Evolutionary conservation across 176 grass and related monocot species (phyloP).

Genomic region (Zizania latifolia): DNA sequence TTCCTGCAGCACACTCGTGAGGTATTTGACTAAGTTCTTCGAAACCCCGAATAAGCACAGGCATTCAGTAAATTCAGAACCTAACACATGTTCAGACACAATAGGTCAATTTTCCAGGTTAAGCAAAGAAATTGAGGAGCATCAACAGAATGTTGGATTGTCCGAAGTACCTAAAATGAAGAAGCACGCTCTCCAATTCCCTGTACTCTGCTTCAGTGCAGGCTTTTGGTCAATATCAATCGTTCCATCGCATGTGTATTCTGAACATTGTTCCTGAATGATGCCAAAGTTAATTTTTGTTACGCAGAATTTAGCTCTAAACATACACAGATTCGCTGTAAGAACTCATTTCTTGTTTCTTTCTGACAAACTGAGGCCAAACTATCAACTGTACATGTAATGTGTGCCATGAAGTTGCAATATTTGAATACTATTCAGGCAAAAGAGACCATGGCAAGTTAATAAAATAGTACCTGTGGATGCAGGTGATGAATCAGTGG

Average conservation of each 20-base stretch:
- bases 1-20: constrained; percentile 6
- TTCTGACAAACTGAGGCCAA: neutral
- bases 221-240: neutral
- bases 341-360: neutral
- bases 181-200: constrained; percentile 28
- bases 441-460: neutral
- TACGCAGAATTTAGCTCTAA: neutral
- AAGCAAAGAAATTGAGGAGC: neutral
- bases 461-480: neutral
- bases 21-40: constrained; percentile 24
- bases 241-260: neutral
- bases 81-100: neutral
- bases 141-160: neutral
- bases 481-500: neutral
- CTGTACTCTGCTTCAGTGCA: constrained; percentile 5
- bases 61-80: constrained; percentile 9
- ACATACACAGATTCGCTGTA: neutral
- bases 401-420: neutral
- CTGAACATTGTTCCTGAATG: neutral
- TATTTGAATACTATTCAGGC: neutral
- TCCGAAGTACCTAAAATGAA: constrained; percentile 23
- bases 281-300: neutral
- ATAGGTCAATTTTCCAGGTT: too few relatives aligned
- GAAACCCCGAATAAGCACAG: constrained; percentile 4
- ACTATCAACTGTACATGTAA: neutral